These are phyloP conservation scores for Russula compacta DNA, from an alignment of 768 basidiomycete species.

Conservation along the genomic window DNA sequence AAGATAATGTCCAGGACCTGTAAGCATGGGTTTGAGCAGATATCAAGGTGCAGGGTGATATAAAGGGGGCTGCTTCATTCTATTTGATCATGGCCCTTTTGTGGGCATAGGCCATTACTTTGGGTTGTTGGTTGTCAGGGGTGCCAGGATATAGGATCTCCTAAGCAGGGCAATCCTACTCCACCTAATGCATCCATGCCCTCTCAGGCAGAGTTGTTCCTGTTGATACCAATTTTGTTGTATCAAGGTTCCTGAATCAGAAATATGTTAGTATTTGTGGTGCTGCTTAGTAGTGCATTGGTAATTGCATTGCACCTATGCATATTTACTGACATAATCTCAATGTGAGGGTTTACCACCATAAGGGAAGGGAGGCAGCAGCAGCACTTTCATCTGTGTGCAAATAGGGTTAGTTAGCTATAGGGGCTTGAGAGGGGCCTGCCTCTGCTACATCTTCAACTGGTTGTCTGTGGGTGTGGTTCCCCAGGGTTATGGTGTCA, in stretches of 20 bases:
- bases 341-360: neutral
- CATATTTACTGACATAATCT: neutral
- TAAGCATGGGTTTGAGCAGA: neutral
- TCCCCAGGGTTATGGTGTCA: neutral
- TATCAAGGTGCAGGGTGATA: accelerated
- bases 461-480: neutral
- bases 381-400: neutral
- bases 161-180: neutral
- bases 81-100: neutral
- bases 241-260: neutral
- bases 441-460: neutral
- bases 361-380: neutral
- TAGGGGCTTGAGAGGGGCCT: too few species aligned
- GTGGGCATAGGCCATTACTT: neutral
- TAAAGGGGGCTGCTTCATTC: neutral
- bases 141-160: neutral
- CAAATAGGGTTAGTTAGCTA: neutral
- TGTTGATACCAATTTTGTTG: neutral
- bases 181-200: neutral
- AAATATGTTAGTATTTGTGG: neutral
- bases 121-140: neutral
- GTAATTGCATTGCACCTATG: neutral
- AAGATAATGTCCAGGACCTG: neutral
- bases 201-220: neutral
- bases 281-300: neutral